These are phyloP conservation scores for Ceratocystis destructans DNA, from an alignment of 2,329 filamentous ascomycete species.

Conservation along the genomic window DNA sequence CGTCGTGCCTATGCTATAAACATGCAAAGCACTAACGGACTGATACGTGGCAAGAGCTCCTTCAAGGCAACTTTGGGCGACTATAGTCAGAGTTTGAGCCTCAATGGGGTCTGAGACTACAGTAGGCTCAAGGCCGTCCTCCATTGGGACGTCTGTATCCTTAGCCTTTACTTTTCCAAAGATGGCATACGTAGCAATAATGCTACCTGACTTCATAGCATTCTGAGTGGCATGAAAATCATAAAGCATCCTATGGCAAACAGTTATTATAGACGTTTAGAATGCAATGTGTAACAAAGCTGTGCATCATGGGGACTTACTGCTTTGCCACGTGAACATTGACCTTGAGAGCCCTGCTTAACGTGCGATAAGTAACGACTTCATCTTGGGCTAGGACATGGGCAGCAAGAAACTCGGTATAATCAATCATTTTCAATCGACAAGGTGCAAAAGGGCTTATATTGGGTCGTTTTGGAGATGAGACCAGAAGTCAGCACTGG, in stretches of 20 bases:
- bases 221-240: slow-evolving; percentile 75
- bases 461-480: background rate
- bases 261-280: background rate
- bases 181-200: slow-evolving; percentile 89
- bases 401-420: slow-evolving; percentile 59
- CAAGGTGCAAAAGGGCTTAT: background rate
- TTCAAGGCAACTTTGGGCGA: slow-evolving; percentile 58
- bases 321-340: slow-evolving; percentile 82
- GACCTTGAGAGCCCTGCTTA: slow-evolving; percentile 71
- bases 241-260: slow-evolving; percentile 55
- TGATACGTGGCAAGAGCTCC: slow-evolving; percentile 55
- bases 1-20: slow-evolving; percentile 71
- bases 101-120: slow-evolving; percentile 35
- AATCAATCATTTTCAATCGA: slow-evolving; percentile 39
- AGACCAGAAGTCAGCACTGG: no score
- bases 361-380: slow-evolving; percentile 69
- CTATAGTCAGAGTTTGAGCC: slow-evolving; percentile 49
- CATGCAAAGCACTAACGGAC: slow-evolving; percentile 62
- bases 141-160: slow-evolving; percentile 55
- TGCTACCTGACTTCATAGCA: slow-evolving; percentile 52
- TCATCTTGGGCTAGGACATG: slow-evolving; percentile 63
- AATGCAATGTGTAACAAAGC: background rate
- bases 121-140: slow-evolving; percentile 30
- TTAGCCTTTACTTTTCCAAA: slow-evolving; percentile 49
- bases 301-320: slow-evolving; percentile 35